These are phyloP conservation scores for Colletotrichum noveboracense DNA, from an alignment of 2,329 filamentous ascomycete genomes.

Conservation along the genomic window DNA sequence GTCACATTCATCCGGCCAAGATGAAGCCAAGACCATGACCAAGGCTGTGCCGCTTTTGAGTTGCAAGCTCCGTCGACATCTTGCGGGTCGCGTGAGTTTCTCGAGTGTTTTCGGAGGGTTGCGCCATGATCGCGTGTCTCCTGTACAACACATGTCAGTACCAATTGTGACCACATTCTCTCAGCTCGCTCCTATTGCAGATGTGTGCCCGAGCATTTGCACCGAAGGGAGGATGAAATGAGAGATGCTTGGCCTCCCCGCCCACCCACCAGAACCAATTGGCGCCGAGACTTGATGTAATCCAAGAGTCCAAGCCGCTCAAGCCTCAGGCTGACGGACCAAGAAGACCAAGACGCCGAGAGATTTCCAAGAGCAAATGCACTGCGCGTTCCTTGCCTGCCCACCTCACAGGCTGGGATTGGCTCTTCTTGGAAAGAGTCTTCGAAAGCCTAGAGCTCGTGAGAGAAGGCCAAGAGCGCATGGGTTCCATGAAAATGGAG, in stretches of 20 bases:
- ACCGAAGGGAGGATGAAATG: not conserved
- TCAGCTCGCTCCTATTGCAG: not conserved
- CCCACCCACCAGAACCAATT: not conserved
- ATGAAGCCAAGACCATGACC: not conserved
- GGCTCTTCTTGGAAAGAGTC: not conserved
- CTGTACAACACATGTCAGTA: not conserved
- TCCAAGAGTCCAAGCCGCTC: slow-evolving; percentile 9
- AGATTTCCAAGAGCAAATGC: slow-evolving; percentile 1
- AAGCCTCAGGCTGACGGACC: slow-evolving; percentile 11
- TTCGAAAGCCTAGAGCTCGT: slow-evolving; percentile 12
- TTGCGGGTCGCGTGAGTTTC: not conserved
- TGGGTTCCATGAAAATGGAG: slow-evolving; percentile 11
- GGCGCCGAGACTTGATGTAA: slow-evolving; percentile 19
- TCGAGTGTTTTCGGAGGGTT: not conserved
- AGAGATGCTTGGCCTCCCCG: slow-evolving; percentile 7
- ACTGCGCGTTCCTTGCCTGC: not conserved
- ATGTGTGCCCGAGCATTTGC: not conserved
- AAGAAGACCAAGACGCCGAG: slow-evolving; percentile 11
- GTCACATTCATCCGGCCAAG: slow-evolving; percentile 12
- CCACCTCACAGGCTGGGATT: not conserved
- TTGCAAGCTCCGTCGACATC: not conserved
- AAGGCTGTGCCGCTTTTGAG: slow-evolving; percentile 5
- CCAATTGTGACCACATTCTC: not conserved
- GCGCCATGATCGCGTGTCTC: slow-evolving; percentile 2
- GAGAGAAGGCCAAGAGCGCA: slow-evolving; percentile 9